Evolutionary conservation across 768 basidiomycete genomes (phyloP).

Genomic region (Pulveroboletus sp.): DNA sequence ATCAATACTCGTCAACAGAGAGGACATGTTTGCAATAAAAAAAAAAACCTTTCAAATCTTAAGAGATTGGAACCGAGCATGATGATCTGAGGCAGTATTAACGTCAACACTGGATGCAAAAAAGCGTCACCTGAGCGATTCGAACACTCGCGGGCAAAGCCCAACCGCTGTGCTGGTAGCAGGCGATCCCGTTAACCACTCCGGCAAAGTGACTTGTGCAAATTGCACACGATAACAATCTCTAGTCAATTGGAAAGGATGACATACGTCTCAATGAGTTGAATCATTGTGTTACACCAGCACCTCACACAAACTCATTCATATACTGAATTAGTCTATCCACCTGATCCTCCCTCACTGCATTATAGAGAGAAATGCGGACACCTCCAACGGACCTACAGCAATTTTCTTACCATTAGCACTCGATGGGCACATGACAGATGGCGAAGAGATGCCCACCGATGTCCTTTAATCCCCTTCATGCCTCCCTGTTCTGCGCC

Average conservation of each 20-base stretch:
- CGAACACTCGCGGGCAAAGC: slow-evolving; percentile 63
- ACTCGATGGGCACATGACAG: not conserved
- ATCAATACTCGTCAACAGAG: too few relatives aligned
- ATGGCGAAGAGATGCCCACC: slow-evolving; percentile 48
- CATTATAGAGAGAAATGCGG: slow-evolving; percentile 87
- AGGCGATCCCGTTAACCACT: slow-evolving; percentile 91
- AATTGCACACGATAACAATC: fast-evolving
- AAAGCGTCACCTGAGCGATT: slow-evolving; percentile 60
- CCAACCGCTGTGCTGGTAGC: slow-evolving; percentile 57
- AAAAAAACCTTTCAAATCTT: too few relatives aligned
- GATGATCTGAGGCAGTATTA: not conserved
- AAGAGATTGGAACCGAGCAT: too few relatives aligned
- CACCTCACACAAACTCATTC: slow-evolving; percentile 43
- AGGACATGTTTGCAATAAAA: too few relatives aligned
- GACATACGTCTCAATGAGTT: not conserved
- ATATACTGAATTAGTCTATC: slow-evolving; percentile 61
- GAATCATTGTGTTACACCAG: slow-evolving; percentile 1
- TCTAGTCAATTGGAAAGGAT: not conserved
- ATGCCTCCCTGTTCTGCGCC: slow-evolving; percentile 80
- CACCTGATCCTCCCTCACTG: slow-evolving; percentile 73
- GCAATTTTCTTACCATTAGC: not conserved
- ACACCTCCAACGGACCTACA: slow-evolving; percentile 64
- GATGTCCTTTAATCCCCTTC: slow-evolving; percentile 89
- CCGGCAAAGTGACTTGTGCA: slow-evolving; percentile 77
- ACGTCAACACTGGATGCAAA: slow-evolving; percentile 18